Base-by-base conservation (phyloP, 164 flowering plant genomes). In the Platanus orientalis region DNA sequence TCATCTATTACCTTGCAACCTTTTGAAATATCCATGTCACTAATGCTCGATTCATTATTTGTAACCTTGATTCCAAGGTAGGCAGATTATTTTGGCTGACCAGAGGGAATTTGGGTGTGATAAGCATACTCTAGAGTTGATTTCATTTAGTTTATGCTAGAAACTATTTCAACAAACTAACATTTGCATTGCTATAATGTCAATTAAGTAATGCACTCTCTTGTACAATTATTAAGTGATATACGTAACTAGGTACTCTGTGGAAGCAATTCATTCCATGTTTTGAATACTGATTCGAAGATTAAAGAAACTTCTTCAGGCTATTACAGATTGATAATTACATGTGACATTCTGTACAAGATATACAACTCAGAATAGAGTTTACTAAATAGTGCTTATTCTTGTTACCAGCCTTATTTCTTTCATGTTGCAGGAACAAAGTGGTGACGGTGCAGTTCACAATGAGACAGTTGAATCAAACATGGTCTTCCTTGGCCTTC, bases 401-500 rank as follows among this genome's bases (percentile, higher is more conserved):
- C 54, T 27, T 36, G 21, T 12, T 26, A 23, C 21, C 16, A 25
- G 12, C 52, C 28, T n/a, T 26, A 28, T 39, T 56, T 47, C 42
- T 57, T 16, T 55, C 27, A n/a, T 63, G 20, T 66, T 75, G 70
- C 82, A 85, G 84, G 66, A 74, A 42, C 57, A 14, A 44, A 65
- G 62, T 53, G 68, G 51, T 60, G 42, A 25, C 11, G 40, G 20
- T 45, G 56, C 26, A 27, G 48, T n/a, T 1, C 27, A 61, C 34
- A 72, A 78, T 17, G 81, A 74, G 53, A 54, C 28, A 20, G 40
- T 61, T 25, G 95, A 88, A 76, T 76, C 85, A 19, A 75, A 78
- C 73, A 79, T 88, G 95, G 76, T 81, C 13, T 88, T 88, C 61
- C 83, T 86, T 21, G 89, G 95, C 58, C 73, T 88, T 3, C 39